Base-by-base conservation (phyloP, 306 rosid genomes). In the Pterocarpus macrocarpus region DNA sequence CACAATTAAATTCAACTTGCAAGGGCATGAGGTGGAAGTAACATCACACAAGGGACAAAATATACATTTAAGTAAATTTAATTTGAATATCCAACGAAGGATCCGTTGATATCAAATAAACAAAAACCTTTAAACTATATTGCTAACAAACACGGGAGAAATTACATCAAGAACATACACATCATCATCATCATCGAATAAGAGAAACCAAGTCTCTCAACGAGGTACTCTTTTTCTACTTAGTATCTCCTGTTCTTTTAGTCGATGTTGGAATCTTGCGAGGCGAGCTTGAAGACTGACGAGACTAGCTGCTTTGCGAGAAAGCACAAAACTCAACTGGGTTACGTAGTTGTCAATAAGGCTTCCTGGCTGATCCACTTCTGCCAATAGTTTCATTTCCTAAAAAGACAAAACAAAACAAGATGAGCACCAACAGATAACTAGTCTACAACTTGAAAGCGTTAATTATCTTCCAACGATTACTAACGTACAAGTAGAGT, bases 381-480 rank as follows among this genome's bases (percentile, higher is more conserved):
- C 98, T 61, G 97, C 99, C 76, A 95, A 69, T 75, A 95, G 83
- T 84, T 93, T 95, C 99, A 95, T 95, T 91, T 95, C 99, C 98
- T 95, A 82, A 30, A 34, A 32, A 61, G 68, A 86, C 76, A 67
- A 63, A 63, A 32, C 52, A 69, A 81, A 32, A 47, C 49, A 64
- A 59, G 36, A 75, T 82, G 12, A 80, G 64, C 77, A 74, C 36
- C 52, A 75, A 68, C 73, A 71, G 33, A 61, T n/a, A 75, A 63
- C 33, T 61, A 43, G 5, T 32, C 1, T 43, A 71, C 55, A 9
- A 36, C 4, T 30, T 14, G 43, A 59, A 47, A 59, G 16, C 12
- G 45, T 50, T 16, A 16, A 22, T 22, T 22, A 22, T 22, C 28
- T 22, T 22, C 28, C 28, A 22, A 22, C 28, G 28, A 22, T 22